A percentile compares a stretch with the other conserved stretches of the same genome.
These are phyloP conservation scores for Fusarium circinatum DNA, from an alignment of 2,329 filamentous ascomycete genomes.

Conservation along the genomic window DNA sequence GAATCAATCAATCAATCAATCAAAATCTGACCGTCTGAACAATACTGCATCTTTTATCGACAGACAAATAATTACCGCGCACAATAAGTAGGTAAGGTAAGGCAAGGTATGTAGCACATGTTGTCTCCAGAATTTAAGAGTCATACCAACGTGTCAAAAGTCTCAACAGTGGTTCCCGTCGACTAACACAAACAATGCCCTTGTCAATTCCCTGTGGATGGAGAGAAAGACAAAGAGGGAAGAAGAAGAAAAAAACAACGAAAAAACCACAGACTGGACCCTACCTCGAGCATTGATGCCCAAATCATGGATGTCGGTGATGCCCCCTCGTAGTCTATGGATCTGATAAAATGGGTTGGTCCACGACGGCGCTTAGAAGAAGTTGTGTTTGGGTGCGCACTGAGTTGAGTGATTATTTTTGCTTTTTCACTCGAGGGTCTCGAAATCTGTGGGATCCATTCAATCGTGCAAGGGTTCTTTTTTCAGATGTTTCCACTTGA, in stretches of 20 bases:
- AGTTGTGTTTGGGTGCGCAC: not conserved
- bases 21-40: not conserved
- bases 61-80: not conserved
- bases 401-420: not conserved
- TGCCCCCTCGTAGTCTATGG: slow-evolving; percentile 17
- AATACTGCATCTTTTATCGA: not conserved
- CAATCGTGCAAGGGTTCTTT: slow-evolving; percentile 17
- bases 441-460: slow-evolving; percentile 12
- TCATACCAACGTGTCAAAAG: slow-evolving; percentile 37
- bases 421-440: not conserved
- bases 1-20: not conserved
- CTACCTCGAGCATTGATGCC: slow-evolving; percentile 34
- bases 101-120: not conserved
- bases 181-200: slow-evolving; percentile 18
- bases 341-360: slow-evolving; percentile 23
- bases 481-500: slow-evolving; percentile 8
- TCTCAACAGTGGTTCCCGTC: slow-evolving; percentile 12
- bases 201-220: slow-evolving; percentile 24
- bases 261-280: not conserved
- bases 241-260: not conserved
- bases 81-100: not conserved
- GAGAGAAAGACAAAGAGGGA: not conserved
- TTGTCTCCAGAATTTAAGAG: slow-evolving; percentile 20
- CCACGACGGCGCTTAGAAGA: slow-evolving; percentile 36
- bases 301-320: slow-evolving; percentile 31